phyloP scores from a whole-genome alignment of 2,329 filamentous ascomycete genomes.

The Stemphylium beticola region DNA sequence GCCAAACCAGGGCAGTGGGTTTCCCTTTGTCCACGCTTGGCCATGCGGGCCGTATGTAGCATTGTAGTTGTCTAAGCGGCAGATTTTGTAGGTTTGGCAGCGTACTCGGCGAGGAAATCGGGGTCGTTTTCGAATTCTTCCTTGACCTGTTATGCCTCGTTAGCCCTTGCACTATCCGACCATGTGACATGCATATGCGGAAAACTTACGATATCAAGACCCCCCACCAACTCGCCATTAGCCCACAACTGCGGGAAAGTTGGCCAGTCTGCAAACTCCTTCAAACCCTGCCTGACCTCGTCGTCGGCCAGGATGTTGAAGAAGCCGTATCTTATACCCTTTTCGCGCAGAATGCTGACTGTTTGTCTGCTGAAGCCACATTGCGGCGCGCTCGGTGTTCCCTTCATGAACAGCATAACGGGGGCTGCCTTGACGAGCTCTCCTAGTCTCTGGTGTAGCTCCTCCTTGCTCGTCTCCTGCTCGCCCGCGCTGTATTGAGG shows the following conservation, averaged over 20 bases:
- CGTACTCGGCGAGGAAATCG: conserved; percentile 80
- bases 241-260: conserved; percentile 97
- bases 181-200: neutral
- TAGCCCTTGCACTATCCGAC: conserved; percentile 17
- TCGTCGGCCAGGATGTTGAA: conserved; percentile 99
- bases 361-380: conserved; percentile 93
- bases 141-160: conserved; percentile 73
- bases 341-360: conserved; percentile 84
- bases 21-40: neutral
- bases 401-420: conserved; percentile 99
- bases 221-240: conserved; percentile 86
- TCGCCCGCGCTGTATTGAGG: conserved; percentile 51
- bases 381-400: conserved; percentile 84
- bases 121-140: conserved; percentile 87
- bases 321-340: conserved; percentile 94
- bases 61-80: neutral
- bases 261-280: conserved; percentile 98
- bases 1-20: too few relatives aligned
- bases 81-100: conserved; percentile 47
- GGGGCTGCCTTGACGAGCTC: conserved; percentile 93
- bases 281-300: conserved; percentile 93
- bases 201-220: conserved; percentile 86
- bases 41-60: neutral
- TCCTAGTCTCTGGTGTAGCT: conserved; percentile 77
- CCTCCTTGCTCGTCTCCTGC: conserved; percentile 70